Percentiles rank a stretch among this genome's conserved stretches.
These are phyloP conservation scores for Aspergillus heteromorphus DNA, from an alignment of 495 filamentous ascomycete species.

Conservation along the genomic window DNA sequence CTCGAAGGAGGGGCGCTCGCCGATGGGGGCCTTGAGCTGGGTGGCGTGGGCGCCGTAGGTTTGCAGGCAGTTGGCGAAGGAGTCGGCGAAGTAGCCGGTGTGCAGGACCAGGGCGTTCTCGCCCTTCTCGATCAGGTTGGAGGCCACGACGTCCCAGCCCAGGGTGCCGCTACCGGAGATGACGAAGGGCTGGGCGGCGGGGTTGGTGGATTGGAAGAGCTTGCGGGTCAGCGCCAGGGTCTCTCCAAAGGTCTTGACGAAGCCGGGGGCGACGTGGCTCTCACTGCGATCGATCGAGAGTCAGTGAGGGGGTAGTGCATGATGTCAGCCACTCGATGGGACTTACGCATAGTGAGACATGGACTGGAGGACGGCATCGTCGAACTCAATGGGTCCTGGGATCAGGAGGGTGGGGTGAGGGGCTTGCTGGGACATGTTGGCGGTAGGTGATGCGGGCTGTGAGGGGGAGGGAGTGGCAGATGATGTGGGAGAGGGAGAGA, in stretches of 20 bases:
- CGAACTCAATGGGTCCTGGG: slow-evolving; percentile 96
- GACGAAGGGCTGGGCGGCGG: slow-evolving; percentile 82
- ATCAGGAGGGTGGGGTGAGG: slow-evolving; percentile 82
- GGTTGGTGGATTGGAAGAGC: slow-evolving; percentile 82
- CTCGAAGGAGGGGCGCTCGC: slow-evolving; percentile 77
- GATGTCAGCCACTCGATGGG: neutral
- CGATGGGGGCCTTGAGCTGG: slow-evolving; percentile 82
- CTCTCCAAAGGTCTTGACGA: slow-evolving; percentile 88
- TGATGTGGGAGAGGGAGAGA: slow-evolving; percentile 2
- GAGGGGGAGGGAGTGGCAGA: neutral
- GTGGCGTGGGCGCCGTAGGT: slow-evolving; percentile 87
- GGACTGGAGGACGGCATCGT: slow-evolving; percentile 90
- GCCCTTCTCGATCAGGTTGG: slow-evolving; percentile 80
- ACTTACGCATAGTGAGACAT: slow-evolving; percentile 94
- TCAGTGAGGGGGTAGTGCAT: neutral
- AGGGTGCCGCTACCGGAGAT: slow-evolving; percentile 92
- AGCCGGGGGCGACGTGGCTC: slow-evolving; percentile 82
- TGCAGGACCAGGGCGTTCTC: slow-evolving; percentile 91
- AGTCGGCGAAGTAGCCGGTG: slow-evolving; percentile 95
- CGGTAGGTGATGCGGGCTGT: slow-evolving; percentile 3
- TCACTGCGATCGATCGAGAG: slow-evolving; percentile 53
- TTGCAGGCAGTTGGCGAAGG: slow-evolving; percentile 84
- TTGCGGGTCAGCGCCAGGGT: slow-evolving; percentile 81
- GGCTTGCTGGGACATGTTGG: slow-evolving; percentile 73
- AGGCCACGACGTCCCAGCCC: slow-evolving; percentile 91